Percentiles rank a stretch among this genome's conserved stretches.
Conservation (phyloP, 306 rosid species). For the Rosa rugosa region DNA sequence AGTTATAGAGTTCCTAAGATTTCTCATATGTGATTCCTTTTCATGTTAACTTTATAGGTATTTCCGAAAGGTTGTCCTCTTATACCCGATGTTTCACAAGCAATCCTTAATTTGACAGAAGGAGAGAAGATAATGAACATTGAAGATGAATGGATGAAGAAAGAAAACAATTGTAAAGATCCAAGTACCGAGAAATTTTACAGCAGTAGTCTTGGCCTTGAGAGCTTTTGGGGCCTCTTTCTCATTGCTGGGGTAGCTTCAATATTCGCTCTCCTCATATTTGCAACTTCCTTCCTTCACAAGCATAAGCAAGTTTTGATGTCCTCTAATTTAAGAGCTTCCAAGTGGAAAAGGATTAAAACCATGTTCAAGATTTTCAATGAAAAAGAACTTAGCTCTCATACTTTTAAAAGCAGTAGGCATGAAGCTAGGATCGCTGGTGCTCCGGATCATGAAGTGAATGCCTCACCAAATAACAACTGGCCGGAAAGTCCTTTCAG, state of each 20-base stretch:
- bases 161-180: slow-evolving; percentile 9
- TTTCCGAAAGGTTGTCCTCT: slow-evolving; percentile 50
- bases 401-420: neutral
- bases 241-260: slow-evolving; percentile 42
- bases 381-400: slow-evolving; percentile 1
- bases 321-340: neutral
- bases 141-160: slow-evolving; percentile 45
- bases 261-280: slow-evolving; percentile 24
- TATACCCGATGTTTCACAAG: slow-evolving; percentile 50
- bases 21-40: neutral
- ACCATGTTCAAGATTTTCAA: slow-evolving; percentile 20
- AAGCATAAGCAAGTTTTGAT: slow-evolving; percentile 31
- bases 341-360: slow-evolving; percentile 34
- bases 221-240: slow-evolving; percentile 62
- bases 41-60: slow-evolving; percentile 3
- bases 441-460: neutral
- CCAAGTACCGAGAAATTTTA: slow-evolving; percentile 15
- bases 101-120: slow-evolving; percentile 44
- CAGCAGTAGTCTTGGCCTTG: slow-evolving; percentile 43
- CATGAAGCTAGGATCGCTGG: neutral
- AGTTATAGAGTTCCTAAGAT: too few relatives aligned
- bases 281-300: slow-evolving; percentile 29
- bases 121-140: slow-evolving; percentile 43
- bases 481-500: neutral
- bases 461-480: neutral